These are phyloP conservation scores for Alternaria sp. DNA, from an alignment of 2,329 filamentous ascomycete genomes.

Conservation along the genomic window DNA sequence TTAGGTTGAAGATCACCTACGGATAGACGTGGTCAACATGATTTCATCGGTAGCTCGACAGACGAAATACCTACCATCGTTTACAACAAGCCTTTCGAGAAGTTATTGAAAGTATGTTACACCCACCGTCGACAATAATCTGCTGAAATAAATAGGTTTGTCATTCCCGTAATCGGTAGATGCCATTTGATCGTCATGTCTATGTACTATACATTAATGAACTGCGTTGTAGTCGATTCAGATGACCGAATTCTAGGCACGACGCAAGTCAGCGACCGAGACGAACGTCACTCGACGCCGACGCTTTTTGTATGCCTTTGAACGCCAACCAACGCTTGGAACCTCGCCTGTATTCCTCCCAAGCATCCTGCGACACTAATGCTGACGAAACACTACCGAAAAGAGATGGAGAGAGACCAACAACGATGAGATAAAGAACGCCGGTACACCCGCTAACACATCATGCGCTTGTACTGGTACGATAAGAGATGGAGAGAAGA, in stretches of 20 bases:
- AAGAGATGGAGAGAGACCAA: slow-evolving; percentile 24
- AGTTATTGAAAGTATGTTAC: slow-evolving; percentile 11
- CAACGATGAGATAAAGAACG: slow-evolving; percentile 11
- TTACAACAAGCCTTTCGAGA: slow-evolving; percentile 15
- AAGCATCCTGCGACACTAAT: slow-evolving; percentile 27
- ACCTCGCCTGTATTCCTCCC: slow-evolving; percentile 11
- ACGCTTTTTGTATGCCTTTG: slow-evolving; percentile 8
- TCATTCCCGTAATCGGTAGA: slow-evolving; percentile 12
- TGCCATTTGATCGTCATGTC: slow-evolving; percentile 22
- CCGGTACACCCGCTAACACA: slow-evolving; percentile 15
- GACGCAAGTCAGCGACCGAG: slow-evolving; percentile 12
- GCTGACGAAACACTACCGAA: slow-evolving; percentile 26
- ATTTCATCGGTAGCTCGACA: slow-evolving; percentile 27
- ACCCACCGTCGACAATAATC: slow-evolving; percentile 24
- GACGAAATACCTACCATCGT: slow-evolving; percentile 24
- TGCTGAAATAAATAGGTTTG: slow-evolving; percentile 8
- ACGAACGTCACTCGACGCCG: slow-evolving; percentile 19
- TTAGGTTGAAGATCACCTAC: slow-evolving; percentile 1
- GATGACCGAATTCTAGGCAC: slow-evolving; percentile 11
- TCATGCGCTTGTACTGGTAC: slow-evolving; percentile 8
- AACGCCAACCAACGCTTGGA: slow-evolving; percentile 21
- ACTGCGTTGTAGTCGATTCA: slow-evolving; percentile 19
- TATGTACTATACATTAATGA: slow-evolving; percentile 47
- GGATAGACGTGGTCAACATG: slow-evolving; percentile 14
- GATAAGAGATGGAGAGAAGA: slow-evolving; percentile 14